Percentiles rank a stretch among this genome's conserved stretches.
These are phyloP conservation scores for Colletotrichum musicola DNA, from an alignment of 2,329 filamentous ascomycete species.

Conservation along the genomic window DNA sequence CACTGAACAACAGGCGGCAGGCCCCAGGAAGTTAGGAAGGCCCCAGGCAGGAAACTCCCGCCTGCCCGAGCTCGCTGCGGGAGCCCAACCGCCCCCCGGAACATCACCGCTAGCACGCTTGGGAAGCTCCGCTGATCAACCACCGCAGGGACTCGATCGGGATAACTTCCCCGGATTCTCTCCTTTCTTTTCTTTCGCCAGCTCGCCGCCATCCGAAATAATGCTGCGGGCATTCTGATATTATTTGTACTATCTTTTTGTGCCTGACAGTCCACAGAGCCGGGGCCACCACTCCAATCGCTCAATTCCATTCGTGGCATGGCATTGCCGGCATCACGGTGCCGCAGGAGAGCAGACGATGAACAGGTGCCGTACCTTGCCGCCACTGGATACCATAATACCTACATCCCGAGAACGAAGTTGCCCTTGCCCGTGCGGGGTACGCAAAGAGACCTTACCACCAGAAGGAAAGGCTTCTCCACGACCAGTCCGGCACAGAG, in stretches of 20 bases:
- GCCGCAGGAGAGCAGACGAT: too few species aligned
- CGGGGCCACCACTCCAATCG: neutral
- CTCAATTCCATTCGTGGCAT: conserved; percentile 3
- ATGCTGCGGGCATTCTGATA: neutral
- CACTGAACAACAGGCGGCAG: too few species aligned
- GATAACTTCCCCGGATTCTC: conserved; percentile 31
- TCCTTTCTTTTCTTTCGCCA: conserved; percentile 11
- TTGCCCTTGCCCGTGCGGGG: neutral
- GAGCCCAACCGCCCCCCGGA: neutral
- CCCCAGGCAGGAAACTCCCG: neutral
- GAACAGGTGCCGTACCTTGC: neutral
- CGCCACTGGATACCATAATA: too few species aligned
- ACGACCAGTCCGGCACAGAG: neutral
- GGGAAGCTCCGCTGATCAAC: conserved; percentile 35
- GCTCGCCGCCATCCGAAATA: neutral
- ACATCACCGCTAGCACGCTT: conserved; percentile 11
- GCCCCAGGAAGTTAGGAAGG: too few species aligned
- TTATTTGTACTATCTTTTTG: neutral
- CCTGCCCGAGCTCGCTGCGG: neutral
- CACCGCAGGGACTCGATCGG: conserved; percentile 12
- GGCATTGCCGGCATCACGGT: conserved; percentile 2
- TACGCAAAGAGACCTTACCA: conserved; percentile 6
- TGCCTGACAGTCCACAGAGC: conserved; percentile 4
- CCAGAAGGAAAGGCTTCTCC: neutral
- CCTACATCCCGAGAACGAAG: neutral